Evolutionary conservation across 768 basidiomycete genomes (phyloP).

Genomic region (Hirschioporus abietinus): DNA sequence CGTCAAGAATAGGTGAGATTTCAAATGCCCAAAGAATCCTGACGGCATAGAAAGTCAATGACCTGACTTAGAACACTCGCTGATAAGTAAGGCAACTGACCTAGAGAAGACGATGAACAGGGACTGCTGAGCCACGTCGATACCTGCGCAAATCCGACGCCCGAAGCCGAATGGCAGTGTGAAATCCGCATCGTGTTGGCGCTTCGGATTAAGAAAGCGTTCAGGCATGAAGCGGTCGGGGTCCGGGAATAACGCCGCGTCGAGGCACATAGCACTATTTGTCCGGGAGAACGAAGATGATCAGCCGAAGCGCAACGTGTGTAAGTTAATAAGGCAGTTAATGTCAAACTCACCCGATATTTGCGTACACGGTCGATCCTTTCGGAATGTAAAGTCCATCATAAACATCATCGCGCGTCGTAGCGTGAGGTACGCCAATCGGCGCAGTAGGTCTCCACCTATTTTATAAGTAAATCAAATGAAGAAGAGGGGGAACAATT

Average conservation of each 20-base stretch:
- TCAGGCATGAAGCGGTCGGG: slow-evolving; percentile 13
- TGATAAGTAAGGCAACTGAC: slow-evolving; percentile 3
- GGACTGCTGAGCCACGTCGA: slow-evolving; percentile 15
- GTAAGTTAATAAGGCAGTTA: not conserved
- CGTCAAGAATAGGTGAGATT: slow-evolving; percentile 7
- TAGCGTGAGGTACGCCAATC: not conserved
- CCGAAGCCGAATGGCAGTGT: slow-evolving; percentile 18
- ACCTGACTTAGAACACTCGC: not conserved
- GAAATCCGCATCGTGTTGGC: slow-evolving; percentile 13
- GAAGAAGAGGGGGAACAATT: not conserved
- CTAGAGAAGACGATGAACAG: slow-evolving; percentile 12
- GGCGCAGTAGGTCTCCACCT: not conserved
- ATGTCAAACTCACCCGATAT: not conserved
- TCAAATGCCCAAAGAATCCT: slow-evolving; percentile 18
- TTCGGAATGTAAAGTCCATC: slow-evolving; percentile 3
- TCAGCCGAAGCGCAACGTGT: not conserved
- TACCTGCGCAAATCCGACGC: slow-evolving; percentile 16
- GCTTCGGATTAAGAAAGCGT: slow-evolving; percentile 15
- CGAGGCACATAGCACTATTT: slow-evolving; percentile 4
- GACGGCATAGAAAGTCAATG: not conserved
- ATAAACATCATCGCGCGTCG: slow-evolving; percentile 7
- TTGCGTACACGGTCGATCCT: slow-evolving; percentile 2
- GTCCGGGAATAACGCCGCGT: slow-evolving; percentile 4
- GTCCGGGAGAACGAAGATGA: not conserved
- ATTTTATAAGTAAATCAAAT: not conserved